Base-by-base conservation (phyloP, 768 basidiomycete species). In the Inosperma sp. region DNA sequence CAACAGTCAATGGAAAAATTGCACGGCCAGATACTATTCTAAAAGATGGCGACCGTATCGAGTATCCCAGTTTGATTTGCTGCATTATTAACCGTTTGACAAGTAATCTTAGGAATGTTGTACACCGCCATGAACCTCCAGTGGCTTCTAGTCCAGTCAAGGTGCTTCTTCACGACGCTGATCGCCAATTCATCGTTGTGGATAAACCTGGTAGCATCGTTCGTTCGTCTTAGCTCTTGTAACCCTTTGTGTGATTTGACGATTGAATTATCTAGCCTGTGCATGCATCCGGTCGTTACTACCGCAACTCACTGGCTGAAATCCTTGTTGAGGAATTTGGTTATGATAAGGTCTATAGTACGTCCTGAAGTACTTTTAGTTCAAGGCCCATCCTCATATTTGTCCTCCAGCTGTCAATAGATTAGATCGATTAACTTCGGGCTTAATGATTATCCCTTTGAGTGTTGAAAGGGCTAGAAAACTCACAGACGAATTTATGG, bases 161-260 rank as follows among this genome's bases (percentile, higher is more conserved):
- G 55, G 76, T 98, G 30, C 68, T 97, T 3, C 74, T 84, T 44
- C 82, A 85, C 51, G 92, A 97, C 63, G 74, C 73, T 12, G 82
- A 89, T 56, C 81, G 84, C 19, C 79, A 86, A 55, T 93, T 95
- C 54, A 81, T 98, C 29, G 88, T 97, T 12, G 87, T 99, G 23
- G 87, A 97, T 62, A 99, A 99, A 74, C 95, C 95, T 3, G 95
- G 95, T 27, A 89, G 88, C 64, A 91, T 97, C 63, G 94, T 96
- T 66, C 69, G 93, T 81, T 57, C 62, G 54, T 60, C 58, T 56
- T 56, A 37, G 57, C 53, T 51, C 37, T 30, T 53, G 46, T 51
- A 26, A 23, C 47, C 33, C 30, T 51, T 49, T 48, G 51, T 48
- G 51, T 23, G 30, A 27, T 39, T 48, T 49, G 30, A 61, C 23